A percentile compares a stretch with the other conserved stretches of the same genome.
phyloP scores from a whole-genome alignment of 1,284 basidiomycete genomes.

The Neonothopanus nambi region DNA sequence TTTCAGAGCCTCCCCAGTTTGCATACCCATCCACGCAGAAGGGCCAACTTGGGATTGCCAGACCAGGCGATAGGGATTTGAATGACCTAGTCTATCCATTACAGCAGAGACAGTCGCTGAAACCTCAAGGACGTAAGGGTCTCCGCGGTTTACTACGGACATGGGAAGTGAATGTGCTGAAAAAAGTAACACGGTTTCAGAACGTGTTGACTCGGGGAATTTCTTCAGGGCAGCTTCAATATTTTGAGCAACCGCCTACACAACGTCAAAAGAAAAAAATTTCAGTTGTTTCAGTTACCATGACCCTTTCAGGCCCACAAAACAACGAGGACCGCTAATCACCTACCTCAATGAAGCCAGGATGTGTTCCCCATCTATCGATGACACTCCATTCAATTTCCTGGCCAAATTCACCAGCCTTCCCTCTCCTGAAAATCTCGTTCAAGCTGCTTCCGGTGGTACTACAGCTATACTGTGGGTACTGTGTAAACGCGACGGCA shows the following conservation, averaged over 20 bases:
- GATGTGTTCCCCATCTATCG: conserved; percentile 96
- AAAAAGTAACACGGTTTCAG: conserved; percentile 86
- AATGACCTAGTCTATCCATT: conserved; percentile 81
- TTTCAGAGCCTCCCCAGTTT: conserved; percentile 91
- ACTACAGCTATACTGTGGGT: conserved; percentile 98
- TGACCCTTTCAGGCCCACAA: too few species aligned
- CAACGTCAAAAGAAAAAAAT: conserved; percentile 7
- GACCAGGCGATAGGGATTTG: conserved; percentile 87
- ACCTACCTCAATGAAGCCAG: conserved; percentile 88
- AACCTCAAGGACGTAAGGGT: conserved; percentile 96
- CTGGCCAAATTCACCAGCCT: conserved; percentile 51
- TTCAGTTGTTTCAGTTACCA: not conserved
- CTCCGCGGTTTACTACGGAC: conserved; percentile 96
- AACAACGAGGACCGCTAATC: not conserved
- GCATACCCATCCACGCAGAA: conserved; percentile 97
- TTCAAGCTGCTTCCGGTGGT: conserved; percentile 98
- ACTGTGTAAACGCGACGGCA: conserved; percentile 97
- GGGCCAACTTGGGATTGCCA: conserved; percentile 99
- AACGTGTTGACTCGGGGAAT: conserved; percentile 72
- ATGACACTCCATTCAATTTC: conserved; percentile 96
- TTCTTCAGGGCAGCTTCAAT: conserved; percentile 82
- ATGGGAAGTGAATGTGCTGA: conserved; percentile 98
- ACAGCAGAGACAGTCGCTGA: conserved; percentile 91
- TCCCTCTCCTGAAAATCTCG: conserved; percentile 78
- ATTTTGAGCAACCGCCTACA: conserved; percentile 87